These are phyloP conservation scores for Psilocybe subaeruginosa DNA, from an alignment of 768 basidiomycete species.

Conservation along the genomic window DNA sequence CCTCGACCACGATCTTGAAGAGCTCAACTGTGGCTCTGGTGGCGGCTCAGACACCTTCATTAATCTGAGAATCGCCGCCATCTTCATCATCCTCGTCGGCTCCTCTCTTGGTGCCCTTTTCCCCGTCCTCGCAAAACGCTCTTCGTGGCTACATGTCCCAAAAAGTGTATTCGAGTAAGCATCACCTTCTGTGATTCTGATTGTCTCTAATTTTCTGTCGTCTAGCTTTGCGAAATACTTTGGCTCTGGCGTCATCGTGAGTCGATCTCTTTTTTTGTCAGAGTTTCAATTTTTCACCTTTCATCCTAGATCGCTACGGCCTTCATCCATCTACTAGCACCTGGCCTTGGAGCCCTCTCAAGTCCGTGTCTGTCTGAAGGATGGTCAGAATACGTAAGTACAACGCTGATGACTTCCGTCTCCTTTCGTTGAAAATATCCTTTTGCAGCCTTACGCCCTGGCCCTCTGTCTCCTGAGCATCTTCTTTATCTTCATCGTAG, in stretches of 20 bases:
- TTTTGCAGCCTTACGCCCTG: slow-evolving; percentile 73
- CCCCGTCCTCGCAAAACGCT: slow-evolving; percentile 64
- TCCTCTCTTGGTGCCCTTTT: slow-evolving; percentile 68
- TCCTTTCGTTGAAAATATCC: not conserved
- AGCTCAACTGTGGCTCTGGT: slow-evolving; percentile 51
- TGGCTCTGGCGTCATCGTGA: slow-evolving; percentile 85
- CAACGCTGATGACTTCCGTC: not conserved
- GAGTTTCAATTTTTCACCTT: slow-evolving; percentile 9
- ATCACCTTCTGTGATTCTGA: not conserved
- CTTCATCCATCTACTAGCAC: slow-evolving; percentile 81
- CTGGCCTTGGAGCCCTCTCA: slow-evolving; percentile 71
- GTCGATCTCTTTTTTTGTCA: slow-evolving; percentile 25
- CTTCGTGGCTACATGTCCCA: slow-evolving; percentile 58
- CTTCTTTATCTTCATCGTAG: slow-evolving; percentile 82
- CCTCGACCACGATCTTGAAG: slow-evolving; percentile 15
- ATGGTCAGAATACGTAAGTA: slow-evolving; percentile 79
- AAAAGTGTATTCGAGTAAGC: slow-evolving; percentile 70
- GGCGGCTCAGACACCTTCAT: slow-evolving; percentile 53
- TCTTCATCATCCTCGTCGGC: slow-evolving; percentile 73
- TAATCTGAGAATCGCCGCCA: slow-evolving; percentile 65
- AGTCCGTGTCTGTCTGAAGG: slow-evolving; percentile 68
- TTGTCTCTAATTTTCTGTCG: slow-evolving; percentile 7
- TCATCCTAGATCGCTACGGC: slow-evolving; percentile 78
- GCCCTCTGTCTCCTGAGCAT: slow-evolving; percentile 83
- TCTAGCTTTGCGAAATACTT: slow-evolving; percentile 85